phyloP scores from a whole-genome alignment of 441 rosid species.

The Manihot esculenta region DNA sequence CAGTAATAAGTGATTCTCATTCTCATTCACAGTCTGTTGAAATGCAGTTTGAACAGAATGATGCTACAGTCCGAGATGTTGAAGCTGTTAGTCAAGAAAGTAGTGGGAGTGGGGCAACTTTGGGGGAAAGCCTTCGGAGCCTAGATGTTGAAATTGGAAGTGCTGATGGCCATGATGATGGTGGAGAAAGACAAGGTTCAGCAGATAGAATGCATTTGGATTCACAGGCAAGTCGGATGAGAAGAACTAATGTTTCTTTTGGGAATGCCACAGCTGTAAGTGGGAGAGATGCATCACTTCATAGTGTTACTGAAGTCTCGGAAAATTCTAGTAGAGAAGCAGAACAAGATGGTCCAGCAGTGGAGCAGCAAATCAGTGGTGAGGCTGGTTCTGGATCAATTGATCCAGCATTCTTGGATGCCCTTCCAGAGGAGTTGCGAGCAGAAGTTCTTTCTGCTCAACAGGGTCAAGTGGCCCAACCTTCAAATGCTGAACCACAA shows the following conservation, averaged over 20 bases:
- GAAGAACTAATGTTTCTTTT: slow-evolving; percentile 69
- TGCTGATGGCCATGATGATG: slow-evolving; percentile 99
- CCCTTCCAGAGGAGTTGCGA: slow-evolving; percentile 97
- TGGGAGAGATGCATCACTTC: slow-evolving; percentile 86
- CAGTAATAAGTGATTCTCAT: slow-evolving; percentile 46
- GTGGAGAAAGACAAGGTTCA: slow-evolving; percentile 84
- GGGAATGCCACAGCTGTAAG: slow-evolving; percentile 52
- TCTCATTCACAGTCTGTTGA: slow-evolving; percentile 64
- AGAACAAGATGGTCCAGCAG: slow-evolving; percentile 73
- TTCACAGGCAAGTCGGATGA: slow-evolving; percentile 57
- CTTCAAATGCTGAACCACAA: slow-evolving; percentile 69
- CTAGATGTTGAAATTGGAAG: slow-evolving; percentile 99
- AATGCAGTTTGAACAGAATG: slow-evolving; percentile 95
- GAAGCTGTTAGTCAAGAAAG: slow-evolving; percentile 99
- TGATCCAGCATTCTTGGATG: slow-evolving; percentile 98
- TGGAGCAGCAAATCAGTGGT: slow-evolving; percentile 65
- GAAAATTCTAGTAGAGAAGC: slow-evolving; percentile 90
- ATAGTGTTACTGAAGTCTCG: slow-evolving; percentile 91
- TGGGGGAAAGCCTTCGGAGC: slow-evolving; percentile 99
- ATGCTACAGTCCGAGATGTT: slow-evolving; percentile 79
- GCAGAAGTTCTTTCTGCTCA: slow-evolving; percentile 98
- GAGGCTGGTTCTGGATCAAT: slow-evolving; percentile 77
- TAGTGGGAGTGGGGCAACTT: slow-evolving; percentile 96
- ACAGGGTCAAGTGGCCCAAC: slow-evolving; percentile 87
- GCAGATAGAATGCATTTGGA: slow-evolving; percentile 62